Conservation (phyloP, 2,329 filamentous ascomycete species). For the Didymella pomorum region DNA sequence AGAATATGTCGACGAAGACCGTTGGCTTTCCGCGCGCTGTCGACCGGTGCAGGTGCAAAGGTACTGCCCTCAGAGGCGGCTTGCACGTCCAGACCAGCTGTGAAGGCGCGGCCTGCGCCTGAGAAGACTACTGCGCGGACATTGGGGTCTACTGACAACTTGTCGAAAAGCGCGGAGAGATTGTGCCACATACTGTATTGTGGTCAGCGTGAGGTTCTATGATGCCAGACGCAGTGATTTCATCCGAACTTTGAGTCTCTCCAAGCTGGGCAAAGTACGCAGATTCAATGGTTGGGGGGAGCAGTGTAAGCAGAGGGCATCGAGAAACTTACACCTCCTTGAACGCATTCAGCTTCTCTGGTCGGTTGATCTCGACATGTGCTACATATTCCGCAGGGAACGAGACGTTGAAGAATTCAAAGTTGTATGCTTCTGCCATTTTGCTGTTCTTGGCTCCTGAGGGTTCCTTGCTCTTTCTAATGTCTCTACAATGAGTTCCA, state of each 20-base stretch:
- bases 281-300: too few relatives aligned
- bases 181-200: constrained; percentile 79
- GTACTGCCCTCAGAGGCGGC: constrained; percentile 67
- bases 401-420: constrained; percentile 76
- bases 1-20: constrained; percentile 70
- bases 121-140: constrained; percentile 82
- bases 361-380: constrained; percentile 91
- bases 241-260: too few relatives aligned
- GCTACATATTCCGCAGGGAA: constrained; percentile 76
- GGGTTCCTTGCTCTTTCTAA: constrained; percentile 22
- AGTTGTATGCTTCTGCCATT: constrained; percentile 53
- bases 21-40: constrained; percentile 67
- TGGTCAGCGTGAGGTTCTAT: too few relatives aligned
- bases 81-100: constrained; percentile 82
- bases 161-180: constrained; percentile 74
- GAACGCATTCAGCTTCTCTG: constrained; percentile 89
- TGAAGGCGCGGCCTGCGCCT: constrained; percentile 85
- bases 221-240: too few relatives aligned
- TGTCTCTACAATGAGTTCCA: too few relatives aligned
- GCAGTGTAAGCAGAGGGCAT: too few relatives aligned
- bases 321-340: constrained; percentile 64
- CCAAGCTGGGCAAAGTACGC: too few relatives aligned
- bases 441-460: not conserved
- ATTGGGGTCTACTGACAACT: constrained; percentile 74
- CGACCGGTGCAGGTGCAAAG: constrained; percentile 51